phyloP scores from a whole-genome alignment of 345 rosid genomes.

The Trapa incisa region DNA sequence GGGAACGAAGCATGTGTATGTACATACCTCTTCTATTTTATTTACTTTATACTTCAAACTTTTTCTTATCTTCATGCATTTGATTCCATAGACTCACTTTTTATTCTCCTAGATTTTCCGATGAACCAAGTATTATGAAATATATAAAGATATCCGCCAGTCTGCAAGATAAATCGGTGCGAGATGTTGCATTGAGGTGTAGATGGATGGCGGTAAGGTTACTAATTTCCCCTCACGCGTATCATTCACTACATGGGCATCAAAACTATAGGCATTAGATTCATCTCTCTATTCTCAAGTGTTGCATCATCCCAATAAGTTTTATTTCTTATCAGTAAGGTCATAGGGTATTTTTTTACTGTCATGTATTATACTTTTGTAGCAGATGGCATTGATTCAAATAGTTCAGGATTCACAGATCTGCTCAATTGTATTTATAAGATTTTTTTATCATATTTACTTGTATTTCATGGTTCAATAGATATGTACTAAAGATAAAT shows the following conservation, averaged over 20 bases:
- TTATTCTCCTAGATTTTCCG: slow-evolving; percentile 35
- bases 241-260: not conserved
- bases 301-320: not conserved
- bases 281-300: not conserved
- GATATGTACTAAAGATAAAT: not conserved
- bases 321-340: not conserved
- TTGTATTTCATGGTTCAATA: too few species aligned
- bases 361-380: too few species aligned
- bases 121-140: slow-evolving; percentile 68
- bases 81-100: slow-evolving; percentile 2
- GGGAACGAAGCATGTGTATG: not conserved
- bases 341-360: too few species aligned
- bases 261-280: not conserved
- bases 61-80: not conserved
- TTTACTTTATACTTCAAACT: not conserved
- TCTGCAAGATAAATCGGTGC: slow-evolving; percentile 71
- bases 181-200: slow-evolving; percentile 97
- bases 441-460: too few species aligned
- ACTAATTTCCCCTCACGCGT: not conserved
- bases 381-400: too few species aligned
- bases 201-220: slow-evolving; percentile 79
- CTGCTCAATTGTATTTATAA: too few species aligned
- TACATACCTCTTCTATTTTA: not conserved
- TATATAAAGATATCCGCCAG: slow-evolving; percentile 74
- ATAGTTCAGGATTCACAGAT: too few species aligned